Base-by-base conservation (phyloP, 192 early-diverging fungal genomes). In the Coemansia sp. region DNA sequence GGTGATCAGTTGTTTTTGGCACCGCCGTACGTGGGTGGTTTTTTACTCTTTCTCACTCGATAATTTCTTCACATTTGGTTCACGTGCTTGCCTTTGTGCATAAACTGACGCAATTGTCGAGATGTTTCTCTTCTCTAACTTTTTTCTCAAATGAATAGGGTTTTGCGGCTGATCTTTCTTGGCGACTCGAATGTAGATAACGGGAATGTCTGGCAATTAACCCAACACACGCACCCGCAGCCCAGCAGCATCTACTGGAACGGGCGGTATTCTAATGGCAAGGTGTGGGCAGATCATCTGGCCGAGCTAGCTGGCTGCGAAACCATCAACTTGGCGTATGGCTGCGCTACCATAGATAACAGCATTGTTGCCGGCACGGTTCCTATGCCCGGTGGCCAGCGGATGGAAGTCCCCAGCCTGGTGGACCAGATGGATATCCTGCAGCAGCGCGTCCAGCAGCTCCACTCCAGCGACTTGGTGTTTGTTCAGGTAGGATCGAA, bases 181-280 rank as follows among this genome's bases (percentile, higher is more conserved):
- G 74, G 74, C 39, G 74, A 77, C 31, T 77, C 74, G 11, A 77
- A 71, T 16, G 51, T 60, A 15, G 74, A 77, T 45, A 77, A 51
- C 11, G 74, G 74, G 8, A 77, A 77, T n/a, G 68, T 71, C 10
- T 38, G 56, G 41, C 68, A 51, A 3, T 52, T 77, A 54, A 77
- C 74, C 6, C 9, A 23, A 4, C 28, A 53, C 6, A 56, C 64
- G 14, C 56, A 56, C 18, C 74, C 74, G 17, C 3, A 5, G 23
- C 68, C 74, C 23, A 34, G 20, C 8, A 26, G 50, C 14, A 50
- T 64, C 21, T 77, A 77, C 53, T 53, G 58, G 66, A 23, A 63
- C n/a, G 74, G 74, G 0, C 56, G 74, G 32, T 77, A 77, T 38
- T 62, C 52, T 11, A 60, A 71, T 23, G 74, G 68, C 30, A 58